These are phyloP conservation scores for Goffeauzyma gilvescens DNA, from an alignment of 768 basidiomycete species.

Conservation along the genomic window DNA sequence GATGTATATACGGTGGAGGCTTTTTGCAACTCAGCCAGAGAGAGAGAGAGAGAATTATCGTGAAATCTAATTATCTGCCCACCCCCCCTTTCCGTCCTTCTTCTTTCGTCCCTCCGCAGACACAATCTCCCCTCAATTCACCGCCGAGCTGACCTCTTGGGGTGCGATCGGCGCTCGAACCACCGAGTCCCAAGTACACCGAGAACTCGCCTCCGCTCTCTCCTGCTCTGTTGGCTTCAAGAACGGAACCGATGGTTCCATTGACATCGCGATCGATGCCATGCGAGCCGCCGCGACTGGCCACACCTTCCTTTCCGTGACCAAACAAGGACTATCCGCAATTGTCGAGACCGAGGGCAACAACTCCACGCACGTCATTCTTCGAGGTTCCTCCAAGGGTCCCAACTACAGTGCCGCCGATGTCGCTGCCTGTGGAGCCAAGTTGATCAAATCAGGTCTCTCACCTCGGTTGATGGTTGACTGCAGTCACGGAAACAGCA, in stretches of 20 bases:
- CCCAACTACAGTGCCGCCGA: constrained; percentile 72
- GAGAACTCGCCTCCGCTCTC: constrained; percentile 38
- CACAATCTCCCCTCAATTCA: constrained; percentile 35
- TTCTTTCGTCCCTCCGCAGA: too few species aligned
- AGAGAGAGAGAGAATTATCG: too few species aligned
- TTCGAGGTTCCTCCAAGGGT: constrained; percentile 72
- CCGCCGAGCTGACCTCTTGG: constrained; percentile 32
- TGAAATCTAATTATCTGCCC: too few species aligned
- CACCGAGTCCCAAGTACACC: constrained; percentile 31
- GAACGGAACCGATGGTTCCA: constrained; percentile 86
- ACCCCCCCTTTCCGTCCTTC: background rate
- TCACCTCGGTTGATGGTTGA: constrained; percentile 62
- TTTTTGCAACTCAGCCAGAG: too few species aligned
- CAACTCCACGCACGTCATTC: constrained; percentile 79
- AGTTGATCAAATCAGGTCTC: constrained; percentile 60
- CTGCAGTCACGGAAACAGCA: constrained; percentile 68
- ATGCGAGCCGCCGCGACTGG: constrained; percentile 76
- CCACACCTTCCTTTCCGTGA: constrained; percentile 91
- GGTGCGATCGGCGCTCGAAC: constrained; percentile 49
- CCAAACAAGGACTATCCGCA: constrained; percentile 57
- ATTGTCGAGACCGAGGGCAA: constrained; percentile 86
- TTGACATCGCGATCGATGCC: constrained; percentile 82
- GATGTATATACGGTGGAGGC: too few species aligned
- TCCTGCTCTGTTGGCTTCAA: constrained; percentile 97
- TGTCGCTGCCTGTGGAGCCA: constrained; percentile 54